A percentile compares a stretch with the other conserved stretches of the same genome.
phyloP scores from a whole-genome alignment of 2,329 filamentous ascomycete genomes.

The Penicillium vulpinum region DNA sequence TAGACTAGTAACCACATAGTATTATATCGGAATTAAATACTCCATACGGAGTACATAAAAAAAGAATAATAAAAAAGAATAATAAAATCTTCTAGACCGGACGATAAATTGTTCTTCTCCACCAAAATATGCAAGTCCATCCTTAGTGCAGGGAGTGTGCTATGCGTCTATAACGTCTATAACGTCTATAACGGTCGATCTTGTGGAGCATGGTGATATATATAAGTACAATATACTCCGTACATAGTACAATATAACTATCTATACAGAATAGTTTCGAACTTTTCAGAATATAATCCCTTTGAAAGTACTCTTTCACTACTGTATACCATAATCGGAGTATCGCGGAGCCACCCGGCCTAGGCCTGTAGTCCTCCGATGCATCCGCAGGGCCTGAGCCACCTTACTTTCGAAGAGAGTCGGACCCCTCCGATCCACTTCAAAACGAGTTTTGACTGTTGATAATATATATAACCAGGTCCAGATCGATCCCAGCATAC shows the following conservation, averaged over 20 bases:
- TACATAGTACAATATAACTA: too few species aligned
- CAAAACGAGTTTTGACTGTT: neutral
- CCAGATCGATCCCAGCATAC: neutral
- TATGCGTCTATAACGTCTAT: neutral
- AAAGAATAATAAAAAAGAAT: too few species aligned
- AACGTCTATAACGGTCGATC: neutral
- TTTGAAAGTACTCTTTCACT: too few species aligned
- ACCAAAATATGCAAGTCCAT: conserved; percentile 1
- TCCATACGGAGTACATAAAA: too few species aligned
- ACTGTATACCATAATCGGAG: too few species aligned
- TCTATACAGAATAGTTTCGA: too few species aligned
- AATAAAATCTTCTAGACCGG: conserved; percentile 7
- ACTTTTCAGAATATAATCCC: too few species aligned
- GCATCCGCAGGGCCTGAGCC: neutral
- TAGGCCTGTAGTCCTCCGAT: neutral
- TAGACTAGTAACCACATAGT: too few species aligned
- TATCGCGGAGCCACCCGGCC: neutral
- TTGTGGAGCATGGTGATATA: too few species aligned
- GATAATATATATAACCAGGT: neutral
- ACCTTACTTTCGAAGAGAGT: neutral
- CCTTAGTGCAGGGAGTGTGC: neutral
- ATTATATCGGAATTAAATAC: too few species aligned
- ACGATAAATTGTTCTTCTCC: conserved; percentile 3
- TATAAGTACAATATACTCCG: too few species aligned
- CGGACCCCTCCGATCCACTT: neutral